phyloP scores from a whole-genome alignment of 2,329 filamentous ascomycete genomes.

The Colletotrichum liriopes region DNA sequence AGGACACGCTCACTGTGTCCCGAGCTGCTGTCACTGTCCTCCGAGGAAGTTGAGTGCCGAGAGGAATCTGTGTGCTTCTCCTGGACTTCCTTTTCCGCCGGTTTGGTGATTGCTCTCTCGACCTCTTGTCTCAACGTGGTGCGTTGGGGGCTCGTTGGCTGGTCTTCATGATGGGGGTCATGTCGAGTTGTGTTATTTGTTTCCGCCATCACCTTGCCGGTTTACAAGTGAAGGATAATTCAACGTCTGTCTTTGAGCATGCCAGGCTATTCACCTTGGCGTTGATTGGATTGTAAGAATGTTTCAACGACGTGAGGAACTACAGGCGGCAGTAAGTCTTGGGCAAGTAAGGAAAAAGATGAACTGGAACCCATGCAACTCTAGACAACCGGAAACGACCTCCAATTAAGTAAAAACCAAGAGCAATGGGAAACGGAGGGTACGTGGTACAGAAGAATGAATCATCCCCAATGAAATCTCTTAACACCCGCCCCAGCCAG shows the following conservation, averaged over 20 bases:
- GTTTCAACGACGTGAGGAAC: background rate
- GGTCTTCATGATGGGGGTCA: background rate
- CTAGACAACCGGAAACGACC: background rate
- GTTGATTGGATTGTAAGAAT: background rate
- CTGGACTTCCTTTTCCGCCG: constrained; percentile 8
- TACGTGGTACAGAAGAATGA: background rate
- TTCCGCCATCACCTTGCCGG: background rate
- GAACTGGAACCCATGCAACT: background rate
- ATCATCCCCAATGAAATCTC: constrained; percentile 14
- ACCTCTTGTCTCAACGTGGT: constrained; percentile 33
- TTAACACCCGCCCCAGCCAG: background rate
- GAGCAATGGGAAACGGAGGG: background rate
- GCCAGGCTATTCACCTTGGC: background rate
- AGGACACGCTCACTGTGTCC: constrained; percentile 4
- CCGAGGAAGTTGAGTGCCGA: constrained; percentile 17
- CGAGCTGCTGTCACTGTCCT: constrained; percentile 20
- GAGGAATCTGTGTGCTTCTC: constrained; percentile 7
- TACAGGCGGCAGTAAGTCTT: background rate
- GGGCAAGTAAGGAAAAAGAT: background rate
- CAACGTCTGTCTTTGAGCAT: background rate
- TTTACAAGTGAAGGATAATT: background rate
- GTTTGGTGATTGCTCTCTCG: constrained; percentile 6
- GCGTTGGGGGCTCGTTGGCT: background rate
- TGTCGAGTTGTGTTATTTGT: background rate
- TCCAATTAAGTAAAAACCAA: background rate